Base-by-base conservation (phyloP, 495 filamentous ascomycete species). In the Talaromyces proteolyticus region DNA sequence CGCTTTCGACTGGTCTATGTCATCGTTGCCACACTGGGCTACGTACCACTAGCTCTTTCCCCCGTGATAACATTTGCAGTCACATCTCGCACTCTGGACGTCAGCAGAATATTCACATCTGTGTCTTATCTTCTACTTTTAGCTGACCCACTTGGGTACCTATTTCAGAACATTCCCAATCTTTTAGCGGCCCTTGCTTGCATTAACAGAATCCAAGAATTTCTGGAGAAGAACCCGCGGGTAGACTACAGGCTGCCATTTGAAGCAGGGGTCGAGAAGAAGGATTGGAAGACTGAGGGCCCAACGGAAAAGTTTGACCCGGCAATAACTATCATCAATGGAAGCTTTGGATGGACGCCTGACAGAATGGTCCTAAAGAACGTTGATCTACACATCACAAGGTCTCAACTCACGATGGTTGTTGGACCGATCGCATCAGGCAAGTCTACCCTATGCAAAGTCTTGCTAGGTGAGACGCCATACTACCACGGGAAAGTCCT, bases 261-360 rank as follows among this genome's bases (percentile, higher is more conserved):
- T n/a, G 29, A 34, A 34, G 8, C 4, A 2, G 14, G 8, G 29
- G 8, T 1, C 1, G 8, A 8, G 29, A 34, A 34, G 14, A 14
- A 34, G 29, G 14, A 14, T 10, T 10, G 8, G 29, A 14, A 18
- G 56, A 74, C 25, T 74, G 67, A 11, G 12, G 77, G 74, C 74
- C 49, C 69, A 36, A 37, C 57, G 14, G 67, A 62, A 5, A 67
- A 67, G 8, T 12, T 14, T 10, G 29, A 8, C 29, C 14, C 29
- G 14, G 29, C 29, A 14, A 34, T 34, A 14, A 34, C 8, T 14
- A 4, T 34, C 29, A 10, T 14, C 29, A 4, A 14, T 10, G 29
- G 29, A 10, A 34, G 55, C 43, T 80, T 81, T 56, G 70, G 69
- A 7, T 82, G 76, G 76, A 70, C 78, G 22, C 36, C 54, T 3